Percentiles rank a stretch among this genome's conserved stretches.
phyloP scores from a whole-genome alignment of 2,329 filamentous ascomycete species.

The Aspergillus candidus region DNA sequence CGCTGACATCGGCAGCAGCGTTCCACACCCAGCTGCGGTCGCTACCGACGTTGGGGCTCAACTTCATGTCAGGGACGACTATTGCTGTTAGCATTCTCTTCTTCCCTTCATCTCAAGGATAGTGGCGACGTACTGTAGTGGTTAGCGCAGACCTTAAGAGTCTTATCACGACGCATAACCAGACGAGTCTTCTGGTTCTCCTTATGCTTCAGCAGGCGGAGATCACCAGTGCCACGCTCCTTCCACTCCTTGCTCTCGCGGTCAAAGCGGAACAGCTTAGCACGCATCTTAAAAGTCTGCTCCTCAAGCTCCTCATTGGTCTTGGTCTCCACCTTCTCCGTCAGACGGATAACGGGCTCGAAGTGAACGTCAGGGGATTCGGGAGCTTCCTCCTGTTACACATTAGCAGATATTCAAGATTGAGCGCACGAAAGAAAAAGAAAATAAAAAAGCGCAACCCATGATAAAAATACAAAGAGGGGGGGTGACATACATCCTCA shows the following conservation, averaged over 20 bases:
- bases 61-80: conserved; percentile 99
- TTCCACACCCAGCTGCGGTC: conserved; percentile 99
- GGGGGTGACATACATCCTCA: conserved; percentile 37
- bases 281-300: conserved; percentile 98
- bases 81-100: conserved; percentile 15
- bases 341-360: conserved; percentile 91
- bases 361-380: conserved; percentile 95
- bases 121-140: conserved; percentile 74
- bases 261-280: conserved; percentile 98
- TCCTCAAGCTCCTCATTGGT: conserved; percentile 98
- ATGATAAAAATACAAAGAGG: conserved; percentile 6
- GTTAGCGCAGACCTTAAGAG: conserved; percentile 99
- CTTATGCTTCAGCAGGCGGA: conserved; percentile 95
- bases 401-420: conserved; percentile 3
- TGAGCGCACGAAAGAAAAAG: background rate
- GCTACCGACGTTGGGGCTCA: conserved; percentile 93
- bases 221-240: conserved; percentile 95
- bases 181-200: conserved; percentile 96
- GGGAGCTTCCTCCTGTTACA: conserved; percentile 60
- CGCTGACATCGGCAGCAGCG: conserved; percentile 91
- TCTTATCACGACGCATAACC: conserved; percentile 99
- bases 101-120: background rate
- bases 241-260: conserved; percentile 93
- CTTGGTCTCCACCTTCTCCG: conserved; percentile 93
- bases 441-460: conserved; percentile 7